These are phyloP conservation scores for Naganishia kalamii DNA, from an alignment of 768 basidiomycete genomes.

Conservation along the genomic window DNA sequence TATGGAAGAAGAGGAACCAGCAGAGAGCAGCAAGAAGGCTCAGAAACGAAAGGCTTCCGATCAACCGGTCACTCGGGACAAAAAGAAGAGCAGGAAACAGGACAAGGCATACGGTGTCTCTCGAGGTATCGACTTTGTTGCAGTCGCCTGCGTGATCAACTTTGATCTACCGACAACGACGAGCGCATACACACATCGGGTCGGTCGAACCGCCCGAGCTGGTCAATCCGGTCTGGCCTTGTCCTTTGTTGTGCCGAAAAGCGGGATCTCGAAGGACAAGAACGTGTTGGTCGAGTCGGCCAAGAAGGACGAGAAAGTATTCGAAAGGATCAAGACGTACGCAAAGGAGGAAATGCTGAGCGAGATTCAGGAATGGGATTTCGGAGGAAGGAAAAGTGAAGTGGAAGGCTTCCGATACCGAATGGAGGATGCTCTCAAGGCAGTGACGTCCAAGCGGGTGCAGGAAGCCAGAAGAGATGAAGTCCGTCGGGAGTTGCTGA, in stretches of 20 bases:
- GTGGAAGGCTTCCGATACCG: constrained; percentile 96
- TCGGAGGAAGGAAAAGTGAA: constrained; percentile 74
- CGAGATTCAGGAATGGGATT: constrained; percentile 77
- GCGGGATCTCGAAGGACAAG: constrained; percentile 46
- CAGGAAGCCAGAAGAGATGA: constrained; percentile 90
- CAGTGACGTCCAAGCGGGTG: constrained; percentile 77
- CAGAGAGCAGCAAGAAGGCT: constrained; percentile 21
- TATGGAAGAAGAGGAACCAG: constrained; percentile 20
- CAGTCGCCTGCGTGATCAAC: constrained; percentile 94
- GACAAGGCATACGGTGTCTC: constrained; percentile 88
- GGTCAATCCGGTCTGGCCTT: constrained; percentile 87
- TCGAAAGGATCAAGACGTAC: constrained; percentile 64
- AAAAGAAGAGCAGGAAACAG: constrained; percentile 28
- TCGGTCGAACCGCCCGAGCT: constrained; percentile 93
- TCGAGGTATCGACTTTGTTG: constrained; percentile 92
- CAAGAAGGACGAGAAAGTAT: constrained; percentile 67
- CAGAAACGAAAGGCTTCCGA: constrained; percentile 23
- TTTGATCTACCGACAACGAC: constrained; percentile 90
- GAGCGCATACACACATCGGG: constrained; percentile 85
- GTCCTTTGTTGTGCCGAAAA: constrained; percentile 67
- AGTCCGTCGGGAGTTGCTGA: constrained; percentile 83
- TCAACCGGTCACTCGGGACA: constrained; percentile 12
- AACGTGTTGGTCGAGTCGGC: constrained; percentile 67
- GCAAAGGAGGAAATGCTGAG: constrained; percentile 59
- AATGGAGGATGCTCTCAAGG: constrained; percentile 90